Conservation (phyloP, 306 rosid genomes). For the Spatholobus suberectus region DNA sequence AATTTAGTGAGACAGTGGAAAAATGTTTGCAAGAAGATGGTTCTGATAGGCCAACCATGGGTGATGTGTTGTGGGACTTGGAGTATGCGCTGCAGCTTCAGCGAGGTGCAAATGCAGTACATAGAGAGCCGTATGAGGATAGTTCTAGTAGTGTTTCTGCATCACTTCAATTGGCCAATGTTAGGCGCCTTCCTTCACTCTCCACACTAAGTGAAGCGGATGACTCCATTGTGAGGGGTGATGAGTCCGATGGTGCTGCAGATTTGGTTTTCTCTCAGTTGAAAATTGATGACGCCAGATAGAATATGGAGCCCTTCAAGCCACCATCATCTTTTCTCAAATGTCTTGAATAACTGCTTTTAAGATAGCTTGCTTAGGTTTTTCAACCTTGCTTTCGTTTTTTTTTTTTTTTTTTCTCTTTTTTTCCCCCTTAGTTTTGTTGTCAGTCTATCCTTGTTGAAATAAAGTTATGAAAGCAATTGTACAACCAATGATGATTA, state of each 20-base stretch:
- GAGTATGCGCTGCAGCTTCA: constrained; percentile 67
- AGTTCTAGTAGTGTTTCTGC: constrained; percentile 43
- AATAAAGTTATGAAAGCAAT: background rate
- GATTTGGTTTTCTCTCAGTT: constrained; percentile 49
- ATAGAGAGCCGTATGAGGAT: constrained; percentile 39
- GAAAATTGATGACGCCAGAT: constrained; percentile 46
- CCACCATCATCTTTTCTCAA: background rate
- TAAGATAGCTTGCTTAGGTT: background rate
- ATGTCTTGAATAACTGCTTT: constrained; percentile 11
- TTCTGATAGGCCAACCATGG: constrained; percentile 57
- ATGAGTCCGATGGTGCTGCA: constrained; percentile 35
- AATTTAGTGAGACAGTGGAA: constrained; percentile 44
- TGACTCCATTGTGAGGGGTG: constrained; percentile 31
- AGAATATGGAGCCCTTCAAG: constrained; percentile 18
- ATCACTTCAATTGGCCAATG: constrained; percentile 40
- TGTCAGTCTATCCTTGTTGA: background rate
- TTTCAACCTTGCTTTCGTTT: background rate
- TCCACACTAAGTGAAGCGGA: constrained; percentile 44
- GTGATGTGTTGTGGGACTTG: constrained; percentile 65
- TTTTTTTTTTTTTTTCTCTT: background rate
- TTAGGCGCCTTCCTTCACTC: constrained; percentile 44
- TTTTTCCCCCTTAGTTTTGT: background rate
- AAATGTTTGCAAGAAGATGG: constrained; percentile 55
- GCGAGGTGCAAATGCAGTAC: constrained; percentile 35
- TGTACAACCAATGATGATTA: constrained; percentile 31